phyloP scores from a whole-genome alignment of 208 protist genomes.

The Trypanosoma theileri region DNA sequence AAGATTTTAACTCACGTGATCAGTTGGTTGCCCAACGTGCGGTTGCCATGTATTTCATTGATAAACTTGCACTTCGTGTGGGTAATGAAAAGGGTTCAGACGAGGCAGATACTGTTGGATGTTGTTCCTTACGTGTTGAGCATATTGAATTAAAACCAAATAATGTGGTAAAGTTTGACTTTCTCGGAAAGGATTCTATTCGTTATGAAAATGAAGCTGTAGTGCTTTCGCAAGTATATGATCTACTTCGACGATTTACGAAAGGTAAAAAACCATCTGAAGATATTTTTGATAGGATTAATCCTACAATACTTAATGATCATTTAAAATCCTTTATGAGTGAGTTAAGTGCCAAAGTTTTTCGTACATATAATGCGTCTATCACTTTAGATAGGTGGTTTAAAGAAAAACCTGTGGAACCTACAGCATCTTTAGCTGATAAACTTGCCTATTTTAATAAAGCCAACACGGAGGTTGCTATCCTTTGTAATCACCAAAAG shows the following conservation, averaged over 20 bases:
- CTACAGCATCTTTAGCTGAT: conserved; percentile 60
- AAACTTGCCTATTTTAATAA: conserved; percentile 97
- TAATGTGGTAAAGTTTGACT: conserved; percentile 94
- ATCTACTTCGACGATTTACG: conserved; percentile 89
- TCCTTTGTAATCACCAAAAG: conserved; percentile 99
- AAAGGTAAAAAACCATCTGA: conserved; percentile 74
- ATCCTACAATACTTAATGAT: conserved; percentile 92
- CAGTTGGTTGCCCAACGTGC: conserved; percentile 87
- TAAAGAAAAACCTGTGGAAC: conserved; percentile 82
- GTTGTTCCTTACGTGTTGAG: conserved; percentile 98
- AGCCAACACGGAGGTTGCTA: conserved; percentile 97
- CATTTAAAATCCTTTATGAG: conserved; percentile 97
- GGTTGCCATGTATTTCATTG: conserved; percentile 98
- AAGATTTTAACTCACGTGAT: conserved; percentile 80
- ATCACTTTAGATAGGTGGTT: conserved; percentile 97
- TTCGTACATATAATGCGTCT: conserved; percentile 99
- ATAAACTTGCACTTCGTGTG: conserved; percentile 98
- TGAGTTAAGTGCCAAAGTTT: conserved; percentile 98
- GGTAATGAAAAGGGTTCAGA: conserved; percentile 98
- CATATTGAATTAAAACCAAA: conserved; percentile 88
- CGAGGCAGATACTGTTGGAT: conserved; percentile 98
- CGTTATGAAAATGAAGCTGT: conserved; percentile 93
- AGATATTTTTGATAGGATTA: conserved; percentile 95
- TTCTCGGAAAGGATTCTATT: conserved; percentile 99
- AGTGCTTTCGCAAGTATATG: conserved; percentile 91